Conservation (phyloP, 257 asterid genomes). For the Hygrophila difformis region DNA sequence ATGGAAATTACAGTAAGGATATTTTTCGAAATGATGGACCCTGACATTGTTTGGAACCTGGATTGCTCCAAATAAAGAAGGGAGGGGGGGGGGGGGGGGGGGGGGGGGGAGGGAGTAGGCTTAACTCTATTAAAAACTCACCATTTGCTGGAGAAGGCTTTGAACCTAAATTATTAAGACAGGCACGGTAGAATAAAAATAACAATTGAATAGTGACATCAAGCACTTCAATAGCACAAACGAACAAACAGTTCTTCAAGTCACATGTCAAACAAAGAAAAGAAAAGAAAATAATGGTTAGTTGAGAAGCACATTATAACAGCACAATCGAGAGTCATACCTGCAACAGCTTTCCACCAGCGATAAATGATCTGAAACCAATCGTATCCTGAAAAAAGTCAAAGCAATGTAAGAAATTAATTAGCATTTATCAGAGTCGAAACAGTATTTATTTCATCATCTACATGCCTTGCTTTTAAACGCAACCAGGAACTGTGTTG, state of each 20-base stretch:
- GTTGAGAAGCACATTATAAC: neutral
- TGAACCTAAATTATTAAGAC: neutral
- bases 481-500: constrained; percentile 92
- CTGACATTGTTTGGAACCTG: constrained; percentile 5
- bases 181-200: neutral
- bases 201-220: too few species aligned
- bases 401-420: constrained; percentile 15
- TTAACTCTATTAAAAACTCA: neutral
- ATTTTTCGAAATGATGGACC: constrained; percentile 1
- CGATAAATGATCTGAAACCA: constrained; percentile 94
- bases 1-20: neutral
- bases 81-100: neutral
- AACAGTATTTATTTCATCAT: constrained; percentile 6
- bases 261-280: too few species aligned
- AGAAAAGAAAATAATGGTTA: too few species aligned
- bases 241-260: too few species aligned
- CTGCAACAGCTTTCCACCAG: constrained; percentile 98
- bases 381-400: constrained; percentile 64
- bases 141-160: constrained; percentile 5
- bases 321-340: constrained; percentile 25
- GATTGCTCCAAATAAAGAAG: neutral
- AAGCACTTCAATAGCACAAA: too few species aligned
- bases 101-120: neutral
- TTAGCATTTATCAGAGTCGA: constrained; percentile 9
- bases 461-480: constrained; percentile 75